Evolutionary conservation across 225 moss, liverwort and hornwort species (phyloP).

Genomic region (Pleurozium schreberi): DNA sequence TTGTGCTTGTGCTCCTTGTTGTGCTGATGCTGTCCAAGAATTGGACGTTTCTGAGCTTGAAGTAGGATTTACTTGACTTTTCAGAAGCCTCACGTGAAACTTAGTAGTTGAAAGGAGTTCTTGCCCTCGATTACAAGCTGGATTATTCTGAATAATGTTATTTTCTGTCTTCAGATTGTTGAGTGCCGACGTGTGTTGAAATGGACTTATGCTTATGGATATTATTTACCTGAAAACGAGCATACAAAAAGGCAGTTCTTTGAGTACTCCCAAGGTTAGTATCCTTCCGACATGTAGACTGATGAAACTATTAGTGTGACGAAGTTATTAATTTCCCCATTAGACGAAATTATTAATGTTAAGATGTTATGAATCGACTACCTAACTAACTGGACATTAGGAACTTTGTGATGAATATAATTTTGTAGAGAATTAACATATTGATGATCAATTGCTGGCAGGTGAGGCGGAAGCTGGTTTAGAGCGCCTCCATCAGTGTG

Average conservation of each 20-base stretch:
- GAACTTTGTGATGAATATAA: background rate
- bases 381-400: background rate
- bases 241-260: conserved; percentile 85
- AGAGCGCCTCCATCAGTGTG: conserved; percentile 98
- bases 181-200: conserved; percentile 95
- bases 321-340: background rate
- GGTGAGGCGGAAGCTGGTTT: conserved; percentile 87
- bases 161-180: conserved; percentile 59
- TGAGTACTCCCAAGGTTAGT: conserved; percentile 84
- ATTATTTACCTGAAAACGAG: conserved; percentile 82
- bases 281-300: background rate
- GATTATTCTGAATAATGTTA: background rate
- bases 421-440: background rate
- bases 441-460: background rate
- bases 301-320: background rate
- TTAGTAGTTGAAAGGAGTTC: background rate
- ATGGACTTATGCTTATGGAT: conserved; percentile 98
- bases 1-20: background rate
- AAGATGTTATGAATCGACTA: background rate
- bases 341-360: background rate
- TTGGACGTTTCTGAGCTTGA: background rate
- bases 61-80: background rate
- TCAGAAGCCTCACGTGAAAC: background rate
- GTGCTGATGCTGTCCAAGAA: background rate
- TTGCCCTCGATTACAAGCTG: background rate